These are phyloP conservation scores for Lactarius hatsudake DNA, from an alignment of 768 basidiomycete genomes.

Conservation along the genomic window DNA sequence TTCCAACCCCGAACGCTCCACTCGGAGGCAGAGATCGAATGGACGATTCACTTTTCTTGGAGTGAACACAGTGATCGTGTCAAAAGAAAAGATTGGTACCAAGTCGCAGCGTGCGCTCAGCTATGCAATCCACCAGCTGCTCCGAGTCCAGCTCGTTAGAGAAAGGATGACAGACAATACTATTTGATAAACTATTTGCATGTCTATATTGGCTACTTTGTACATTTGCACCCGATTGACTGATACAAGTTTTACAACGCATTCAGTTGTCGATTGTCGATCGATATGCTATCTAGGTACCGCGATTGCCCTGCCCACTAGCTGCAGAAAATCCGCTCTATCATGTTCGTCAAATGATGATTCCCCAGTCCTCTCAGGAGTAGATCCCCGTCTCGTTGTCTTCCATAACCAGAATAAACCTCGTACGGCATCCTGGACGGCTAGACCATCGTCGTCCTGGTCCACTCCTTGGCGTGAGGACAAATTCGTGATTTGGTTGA, in stretches of 20 bases:
- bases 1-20: too few species aligned
- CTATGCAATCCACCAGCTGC: too few species aligned
- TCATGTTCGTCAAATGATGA: slow-evolving; percentile 13
- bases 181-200: neutral
- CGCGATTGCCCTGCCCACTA: slow-evolving; percentile 18
- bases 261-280: neutral
- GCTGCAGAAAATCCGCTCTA: slow-evolving; percentile 16
- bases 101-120: too few species aligned
- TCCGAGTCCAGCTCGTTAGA: too few species aligned
- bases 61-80: too few species aligned
- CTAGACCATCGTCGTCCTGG: slow-evolving; percentile 1
- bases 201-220: neutral
- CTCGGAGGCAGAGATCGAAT: too few species aligned
- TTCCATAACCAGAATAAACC: slow-evolving; percentile 21
- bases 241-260: neutral
- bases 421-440: slow-evolving; percentile 19
- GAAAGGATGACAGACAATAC: too few species aligned
- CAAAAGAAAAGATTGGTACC: too few species aligned
- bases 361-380: neutral
- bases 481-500: neutral
- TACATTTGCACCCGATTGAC: neutral
- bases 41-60: too few species aligned
- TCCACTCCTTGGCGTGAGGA: neutral
- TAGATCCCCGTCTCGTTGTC: slow-evolving; percentile 2
- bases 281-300: slow-evolving; percentile 3